These are phyloP conservation scores for Vigna reflexopilosa DNA, from an alignment of 306 rosid genomes.

Conservation along the genomic window DNA sequence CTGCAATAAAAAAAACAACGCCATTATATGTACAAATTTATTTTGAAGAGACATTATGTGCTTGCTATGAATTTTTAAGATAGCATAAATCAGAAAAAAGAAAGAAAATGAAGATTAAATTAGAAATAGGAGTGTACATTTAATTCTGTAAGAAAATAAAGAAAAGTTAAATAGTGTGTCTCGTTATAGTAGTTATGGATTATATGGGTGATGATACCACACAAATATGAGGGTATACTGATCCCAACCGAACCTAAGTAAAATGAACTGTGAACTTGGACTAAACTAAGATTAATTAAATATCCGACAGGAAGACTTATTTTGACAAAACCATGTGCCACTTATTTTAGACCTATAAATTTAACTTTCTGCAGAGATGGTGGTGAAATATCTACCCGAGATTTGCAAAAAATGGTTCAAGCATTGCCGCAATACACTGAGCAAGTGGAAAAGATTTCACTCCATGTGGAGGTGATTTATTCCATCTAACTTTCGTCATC, in stretches of 20 bases:
- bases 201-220: not conserved
- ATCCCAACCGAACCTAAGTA: not conserved
- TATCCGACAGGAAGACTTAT: not conserved
- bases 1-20: too few species aligned
- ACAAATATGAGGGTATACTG: not conserved
- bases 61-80: too few species aligned
- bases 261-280: not conserved
- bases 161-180: not conserved
- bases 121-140: not conserved
- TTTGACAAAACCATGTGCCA: not conserved
- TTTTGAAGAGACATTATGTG: too few species aligned
- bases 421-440: conserved; percentile 96
- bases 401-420: conserved; percentile 98
- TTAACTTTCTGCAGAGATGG: conserved; percentile 72
- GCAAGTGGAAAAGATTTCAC: conserved; percentile 92
- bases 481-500: conserved; percentile 16
- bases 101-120: not conserved
- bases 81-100: too few species aligned
- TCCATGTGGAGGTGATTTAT: conserved; percentile 85
- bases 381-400: conserved; percentile 82
- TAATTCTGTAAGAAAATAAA: not conserved
- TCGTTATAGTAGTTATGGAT: not conserved
- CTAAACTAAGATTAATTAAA: not conserved
- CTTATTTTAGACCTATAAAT: conserved; percentile 33
- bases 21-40: too few species aligned